Percentiles rank a stretch among this genome's conserved stretches.
phyloP scores from a whole-genome alignment of 2,329 filamentous ascomycete species.

The Albophoma yamanashiensis region DNA sequence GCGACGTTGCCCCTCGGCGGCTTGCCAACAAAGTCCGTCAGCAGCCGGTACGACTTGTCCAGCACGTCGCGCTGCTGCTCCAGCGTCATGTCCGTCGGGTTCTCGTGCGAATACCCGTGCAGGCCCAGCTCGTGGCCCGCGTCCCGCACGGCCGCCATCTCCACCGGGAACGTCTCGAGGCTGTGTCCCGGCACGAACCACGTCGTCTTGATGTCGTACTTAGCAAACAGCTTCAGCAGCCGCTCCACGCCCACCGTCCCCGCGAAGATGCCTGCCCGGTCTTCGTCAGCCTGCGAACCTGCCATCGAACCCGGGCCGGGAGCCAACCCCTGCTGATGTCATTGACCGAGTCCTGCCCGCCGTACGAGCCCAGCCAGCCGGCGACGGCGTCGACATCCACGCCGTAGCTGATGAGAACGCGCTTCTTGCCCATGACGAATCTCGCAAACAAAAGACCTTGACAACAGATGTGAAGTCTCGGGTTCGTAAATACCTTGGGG shows the following conservation, averaged over 20 bases:
- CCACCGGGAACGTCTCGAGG: conserved; percentile 37
- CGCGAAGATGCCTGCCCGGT: conserved; percentile 50
- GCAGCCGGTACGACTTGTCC: conserved; percentile 60
- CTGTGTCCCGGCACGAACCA: conserved; percentile 41
- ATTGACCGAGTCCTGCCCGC: conserved; percentile 59
- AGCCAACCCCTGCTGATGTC: conserved; percentile 57
- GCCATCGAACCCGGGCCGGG: not conserved
- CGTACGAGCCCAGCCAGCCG: conserved; percentile 67
- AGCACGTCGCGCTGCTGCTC: conserved; percentile 69
- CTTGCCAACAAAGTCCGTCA: conserved; percentile 59
- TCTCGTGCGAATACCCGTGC: conserved; percentile 70
- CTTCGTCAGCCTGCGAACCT: not conserved
- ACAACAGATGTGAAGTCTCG: not conserved
- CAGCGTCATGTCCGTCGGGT: conserved; percentile 58
- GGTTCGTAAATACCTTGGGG: not conserved
- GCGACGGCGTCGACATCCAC: conserved; percentile 70
- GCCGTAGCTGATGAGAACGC: conserved; percentile 38
- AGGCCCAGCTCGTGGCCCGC: conserved; percentile 39
- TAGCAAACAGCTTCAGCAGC: conserved; percentile 59
- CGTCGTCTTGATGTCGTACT: conserved; percentile 58
- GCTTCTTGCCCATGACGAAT: not conserved
- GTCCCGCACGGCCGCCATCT: conserved; percentile 31
- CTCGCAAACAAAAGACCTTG: not conserved
- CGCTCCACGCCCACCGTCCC: conserved; percentile 56
- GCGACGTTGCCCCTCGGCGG: conserved; percentile 62